These are phyloP conservation scores for Pythium dissotocum DNA, from an alignment of 352 stramenopile species.

Conservation along the genomic window DNA sequence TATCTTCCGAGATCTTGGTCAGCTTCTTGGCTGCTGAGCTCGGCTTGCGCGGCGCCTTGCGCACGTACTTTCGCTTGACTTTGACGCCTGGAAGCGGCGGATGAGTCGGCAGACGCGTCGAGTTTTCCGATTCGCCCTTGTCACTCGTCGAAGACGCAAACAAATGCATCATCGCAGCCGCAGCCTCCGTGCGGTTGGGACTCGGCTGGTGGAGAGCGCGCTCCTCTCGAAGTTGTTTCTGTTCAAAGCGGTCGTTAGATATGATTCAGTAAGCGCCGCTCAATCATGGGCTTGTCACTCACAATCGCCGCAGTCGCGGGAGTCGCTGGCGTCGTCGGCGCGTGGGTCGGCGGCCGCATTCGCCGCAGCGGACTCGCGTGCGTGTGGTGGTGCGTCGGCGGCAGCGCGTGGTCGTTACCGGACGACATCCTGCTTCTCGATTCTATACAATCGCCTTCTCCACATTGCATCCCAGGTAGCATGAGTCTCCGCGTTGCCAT, in stretches of 20 bases:
- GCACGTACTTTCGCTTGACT: slow-evolving; percentile 64
- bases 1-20: slow-evolving; percentile 29
- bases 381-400: slow-evolving; percentile 21
- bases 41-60: slow-evolving; percentile 42
- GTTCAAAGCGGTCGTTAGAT: neutral
- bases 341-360: slow-evolving; percentile 8
- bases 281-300: neutral
- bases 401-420: slow-evolving; percentile 1
- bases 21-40: slow-evolving; percentile 48
- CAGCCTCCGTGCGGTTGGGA: slow-evolving; percentile 76
- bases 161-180: slow-evolving; percentile 79
- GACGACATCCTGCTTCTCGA: neutral
- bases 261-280: neutral
- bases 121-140: slow-evolving; percentile 17
- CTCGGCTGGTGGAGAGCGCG: slow-evolving; percentile 58
- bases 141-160: slow-evolving; percentile 43
- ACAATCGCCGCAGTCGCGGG: slow-evolving; percentile 20
- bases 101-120: slow-evolving; percentile 21
- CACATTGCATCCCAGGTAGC: neutral
- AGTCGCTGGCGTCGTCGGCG: slow-evolving; percentile 20
- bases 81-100: slow-evolving; percentile 33
- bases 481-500: neutral
- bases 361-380: slow-evolving; percentile 29
- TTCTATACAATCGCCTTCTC: neutral
- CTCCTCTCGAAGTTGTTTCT: slow-evolving; percentile 20